phyloP scores from a whole-genome alignment of 345 rosid species.

The Pistacia vera region DNA sequence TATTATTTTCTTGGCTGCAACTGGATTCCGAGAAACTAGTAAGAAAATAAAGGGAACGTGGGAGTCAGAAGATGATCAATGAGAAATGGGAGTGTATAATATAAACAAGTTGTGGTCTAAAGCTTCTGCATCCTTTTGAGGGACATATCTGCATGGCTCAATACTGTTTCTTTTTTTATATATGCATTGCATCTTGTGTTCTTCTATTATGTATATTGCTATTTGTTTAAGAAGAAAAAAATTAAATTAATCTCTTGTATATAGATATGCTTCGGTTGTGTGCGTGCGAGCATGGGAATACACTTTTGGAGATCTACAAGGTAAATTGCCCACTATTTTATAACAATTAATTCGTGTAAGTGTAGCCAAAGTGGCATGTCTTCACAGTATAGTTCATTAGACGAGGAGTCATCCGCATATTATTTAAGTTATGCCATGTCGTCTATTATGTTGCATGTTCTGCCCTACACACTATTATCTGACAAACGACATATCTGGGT shows the following conservation, averaged over 20 bases:
- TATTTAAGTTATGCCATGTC: too few species aligned
- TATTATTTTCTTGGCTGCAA: slow-evolving; percentile 2
- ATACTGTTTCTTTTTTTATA: neutral
- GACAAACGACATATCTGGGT: too few species aligned
- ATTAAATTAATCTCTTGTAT: too few species aligned
- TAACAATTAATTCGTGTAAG: too few species aligned
- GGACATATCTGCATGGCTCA: slow-evolving; percentile 36
- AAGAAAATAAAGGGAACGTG: slow-evolving; percentile 30
- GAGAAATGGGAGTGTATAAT: slow-evolving; percentile 26
- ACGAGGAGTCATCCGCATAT: too few species aligned
- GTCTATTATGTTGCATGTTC: too few species aligned
- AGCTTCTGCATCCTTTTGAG: slow-evolving; percentile 33
- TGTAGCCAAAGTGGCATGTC: too few species aligned
- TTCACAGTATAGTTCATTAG: too few species aligned
- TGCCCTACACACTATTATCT: too few species aligned
- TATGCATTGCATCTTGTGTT: neutral
- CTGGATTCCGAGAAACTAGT: slow-evolving; percentile 20
- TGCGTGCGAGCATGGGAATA: neutral
- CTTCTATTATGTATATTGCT: too few species aligned
- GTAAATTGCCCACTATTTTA: too few species aligned
- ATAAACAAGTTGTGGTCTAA: slow-evolving; percentile 30
- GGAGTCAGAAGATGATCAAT: slow-evolving; percentile 11
- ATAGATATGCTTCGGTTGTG: neutral
- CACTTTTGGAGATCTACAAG: neutral
- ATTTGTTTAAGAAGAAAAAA: neutral